Base-by-base conservation (phyloP, 2,329 filamentous ascomycete genomes). In the Pseudohalonectria lignicola region DNA sequence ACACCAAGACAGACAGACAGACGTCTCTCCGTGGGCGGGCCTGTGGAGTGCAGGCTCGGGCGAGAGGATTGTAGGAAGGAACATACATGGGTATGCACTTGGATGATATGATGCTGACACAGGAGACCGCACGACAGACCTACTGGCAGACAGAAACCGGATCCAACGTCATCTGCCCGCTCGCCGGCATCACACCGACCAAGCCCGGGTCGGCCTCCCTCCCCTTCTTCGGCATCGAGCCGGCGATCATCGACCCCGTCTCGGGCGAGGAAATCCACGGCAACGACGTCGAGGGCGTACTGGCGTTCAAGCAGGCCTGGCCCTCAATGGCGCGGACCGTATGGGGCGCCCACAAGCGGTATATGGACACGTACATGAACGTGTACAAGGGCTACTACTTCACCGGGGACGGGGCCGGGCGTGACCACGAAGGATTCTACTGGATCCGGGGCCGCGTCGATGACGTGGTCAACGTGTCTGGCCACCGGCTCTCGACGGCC, bases 111-210 rank as follows among this genome's bases (percentile, higher is more conserved):
- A n/a, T n/a, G n/a, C n/a, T n/a, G n/a, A n/a, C n/a, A n/a, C n/a
- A n/a, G n/a, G n/a, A n/a, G n/a, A n/a, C n/a, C n/a, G n/a, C n/a
- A n/a, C n/a, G 47, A 37, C 56, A 94, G 86, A 98, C 92, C 39
- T 98, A 98, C 74, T 98, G 92, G 92, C 92, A 98, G 76, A 98
- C 92, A 38, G 92, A 98, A 69, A 98, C 92, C 2, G 92, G 92
- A 40, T 96, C 86, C 45, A 80, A 98, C 62, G 87, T 94, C 53
- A 96, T 98, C 58, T 86, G 87, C 5, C 92, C 92, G 15, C 71
- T 98, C 42, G 88, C 83, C 36, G 92, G 92, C 55, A 75, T 96
- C 26, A 96, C 90, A 1, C 87, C 92, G 18, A 96, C 92, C 18
- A 98, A 98, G 69, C 92, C 92, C 16, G 92, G 92, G 39, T 93